Conservation (phyloP, 2,329 filamentous ascomycete species). For the Dactylellina cionopaga region DNA sequence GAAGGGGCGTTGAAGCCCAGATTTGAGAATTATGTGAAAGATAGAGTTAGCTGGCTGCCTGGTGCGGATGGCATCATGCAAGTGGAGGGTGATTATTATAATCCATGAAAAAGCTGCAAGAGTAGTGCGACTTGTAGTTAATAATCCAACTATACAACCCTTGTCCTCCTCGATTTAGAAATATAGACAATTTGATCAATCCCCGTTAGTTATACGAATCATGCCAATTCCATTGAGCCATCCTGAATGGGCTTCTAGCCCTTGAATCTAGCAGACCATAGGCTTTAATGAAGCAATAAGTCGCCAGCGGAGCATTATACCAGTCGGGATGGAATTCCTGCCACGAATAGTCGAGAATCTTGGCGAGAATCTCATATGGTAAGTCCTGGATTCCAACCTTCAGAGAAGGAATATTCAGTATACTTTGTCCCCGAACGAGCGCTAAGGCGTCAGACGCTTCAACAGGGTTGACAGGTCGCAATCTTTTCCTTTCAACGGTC, state of each 20-base stretch:
- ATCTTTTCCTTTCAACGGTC: neutral
- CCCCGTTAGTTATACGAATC: conserved; percentile 24
- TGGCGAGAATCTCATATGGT: conserved; percentile 18
- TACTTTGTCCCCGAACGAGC: conserved; percentile 6
- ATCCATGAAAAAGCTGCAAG: no score
- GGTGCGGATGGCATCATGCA: conserved; percentile 60
- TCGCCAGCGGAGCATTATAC: conserved; percentile 25
- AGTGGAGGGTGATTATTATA: conserved; percentile 45
- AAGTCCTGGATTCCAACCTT: conserved; percentile 23
- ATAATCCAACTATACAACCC: no score
- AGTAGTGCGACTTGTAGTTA: no score
- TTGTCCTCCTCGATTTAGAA: no score
- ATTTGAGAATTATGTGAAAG: conserved; percentile 67
- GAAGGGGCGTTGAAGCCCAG: conserved; percentile 69
- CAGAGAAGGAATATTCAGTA: conserved; percentile 1
- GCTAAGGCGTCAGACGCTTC: neutral
- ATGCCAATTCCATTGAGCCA: conserved; percentile 17
- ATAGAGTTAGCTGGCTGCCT: conserved; percentile 66
- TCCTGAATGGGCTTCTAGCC: conserved; percentile 5
- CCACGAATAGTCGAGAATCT: conserved; percentile 18
- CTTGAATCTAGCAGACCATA: conserved; percentile 11
- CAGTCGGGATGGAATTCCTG: conserved; percentile 20
- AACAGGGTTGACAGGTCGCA: neutral
- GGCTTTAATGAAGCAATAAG: conserved; percentile 30
- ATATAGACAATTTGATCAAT: no score